Evolutionary conservation across 257 asterid genomes (phyloP).

Genomic region (Solanum pennellii): DNA sequence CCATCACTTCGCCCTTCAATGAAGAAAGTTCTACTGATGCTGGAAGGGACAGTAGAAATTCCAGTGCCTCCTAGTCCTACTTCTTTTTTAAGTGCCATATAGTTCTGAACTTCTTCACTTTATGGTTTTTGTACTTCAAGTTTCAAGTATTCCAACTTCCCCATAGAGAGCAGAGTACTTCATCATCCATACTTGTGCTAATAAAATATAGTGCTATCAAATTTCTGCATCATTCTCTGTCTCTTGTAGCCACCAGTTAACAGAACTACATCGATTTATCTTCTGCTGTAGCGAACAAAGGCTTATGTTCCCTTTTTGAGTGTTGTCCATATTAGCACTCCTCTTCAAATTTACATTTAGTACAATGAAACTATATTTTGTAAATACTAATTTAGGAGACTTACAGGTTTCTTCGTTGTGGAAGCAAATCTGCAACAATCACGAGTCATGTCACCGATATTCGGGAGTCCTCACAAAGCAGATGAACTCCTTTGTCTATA

Average conservation of each 20-base stretch:
- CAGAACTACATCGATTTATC: not conserved
- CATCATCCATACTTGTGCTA: not conserved
- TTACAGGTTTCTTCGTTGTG: not conserved
- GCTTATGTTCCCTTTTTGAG: not conserved
- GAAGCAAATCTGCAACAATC: too few relatives aligned
- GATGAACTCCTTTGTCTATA: not conserved
- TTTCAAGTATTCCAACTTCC: not conserved
- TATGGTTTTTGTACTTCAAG: not conserved
- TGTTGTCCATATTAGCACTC: not conserved
- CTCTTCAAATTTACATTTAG: not conserved
- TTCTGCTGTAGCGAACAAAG: not conserved
- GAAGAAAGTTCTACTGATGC: conserved; percentile 46
- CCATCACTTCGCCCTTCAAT: conserved; percentile 45
- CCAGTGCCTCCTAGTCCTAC: conserved; percentile 44
- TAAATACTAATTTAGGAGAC: not conserved
- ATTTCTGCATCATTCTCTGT: not conserved
- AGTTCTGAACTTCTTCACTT: conserved; percentile 1
- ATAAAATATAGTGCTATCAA: not conserved
- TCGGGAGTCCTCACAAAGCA: not conserved
- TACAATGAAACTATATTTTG: not conserved
- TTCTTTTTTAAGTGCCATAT: conserved; percentile 24
- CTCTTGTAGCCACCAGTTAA: not conserved
- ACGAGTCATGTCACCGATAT: too few relatives aligned
- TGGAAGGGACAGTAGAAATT: conserved; percentile 50
- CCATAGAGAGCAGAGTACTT: not conserved